These are phyloP conservation scores for Cubamyces sp. DNA, from an alignment of 768 basidiomycete genomes.

Conservation along the genomic window DNA sequence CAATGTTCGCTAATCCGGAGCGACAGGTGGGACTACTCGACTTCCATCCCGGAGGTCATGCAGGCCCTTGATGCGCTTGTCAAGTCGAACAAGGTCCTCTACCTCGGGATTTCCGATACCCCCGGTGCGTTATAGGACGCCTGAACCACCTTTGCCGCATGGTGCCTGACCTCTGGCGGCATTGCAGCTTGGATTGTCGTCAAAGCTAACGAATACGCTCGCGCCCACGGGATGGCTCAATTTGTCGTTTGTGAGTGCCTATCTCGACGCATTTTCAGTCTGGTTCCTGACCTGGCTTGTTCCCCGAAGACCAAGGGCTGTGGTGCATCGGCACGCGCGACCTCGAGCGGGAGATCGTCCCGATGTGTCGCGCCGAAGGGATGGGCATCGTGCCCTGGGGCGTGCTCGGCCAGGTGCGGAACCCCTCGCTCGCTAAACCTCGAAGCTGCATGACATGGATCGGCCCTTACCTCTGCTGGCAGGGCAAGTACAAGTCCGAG, in stretches of 20 bases:
- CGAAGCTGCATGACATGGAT: slow-evolving; percentile 31
- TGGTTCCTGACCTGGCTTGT: slow-evolving; percentile 36
- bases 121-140: slow-evolving; percentile 5
- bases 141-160: not conserved
- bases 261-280: no score
- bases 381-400: slow-evolving; percentile 30
- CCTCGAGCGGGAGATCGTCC: slow-evolving; percentile 48
- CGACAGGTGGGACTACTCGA: slow-evolving; percentile 47
- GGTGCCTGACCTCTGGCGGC: no score
- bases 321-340: slow-evolving; percentile 39
- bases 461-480: slow-evolving; percentile 38
- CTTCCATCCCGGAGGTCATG: slow-evolving; percentile 50
- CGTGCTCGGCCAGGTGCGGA: not conserved
- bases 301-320: slow-evolving; percentile 41
- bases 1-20: slow-evolving; percentile 41
- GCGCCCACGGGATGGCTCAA: slow-evolving; percentile 39
- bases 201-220: slow-evolving; percentile 44
- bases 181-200: slow-evolving; percentile 40
- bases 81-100: slow-evolving; percentile 44
- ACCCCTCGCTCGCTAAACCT: not conserved
- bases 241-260: slow-evolving; percentile 17
- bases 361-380: slow-evolving; percentile 34
- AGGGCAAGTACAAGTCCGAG: slow-evolving; percentile 42
- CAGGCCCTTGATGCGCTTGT: slow-evolving; percentile 45
- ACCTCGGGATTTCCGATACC: slow-evolving; percentile 36